These are phyloP conservation scores for Eutrema salsugineum DNA, from an alignment of 441 rosid genomes.

Conservation along the genomic window DNA sequence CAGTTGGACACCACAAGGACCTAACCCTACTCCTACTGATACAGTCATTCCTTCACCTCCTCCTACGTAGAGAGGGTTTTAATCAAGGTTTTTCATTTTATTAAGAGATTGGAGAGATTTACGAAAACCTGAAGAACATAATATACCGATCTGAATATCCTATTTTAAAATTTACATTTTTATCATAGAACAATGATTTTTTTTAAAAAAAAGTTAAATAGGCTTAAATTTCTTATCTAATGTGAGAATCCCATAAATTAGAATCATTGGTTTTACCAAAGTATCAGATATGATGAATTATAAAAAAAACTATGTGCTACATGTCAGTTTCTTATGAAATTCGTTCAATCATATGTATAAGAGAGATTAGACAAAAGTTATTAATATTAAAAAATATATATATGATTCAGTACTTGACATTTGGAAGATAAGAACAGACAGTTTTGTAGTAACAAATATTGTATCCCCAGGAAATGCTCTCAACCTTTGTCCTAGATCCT, in stretches of 20 bases:
- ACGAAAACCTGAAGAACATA: neutral
- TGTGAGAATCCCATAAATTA: no score
- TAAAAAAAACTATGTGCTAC: neutral
- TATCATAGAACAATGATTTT: neutral
- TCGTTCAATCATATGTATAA: neutral
- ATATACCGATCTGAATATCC: neutral
- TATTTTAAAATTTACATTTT: neutral
- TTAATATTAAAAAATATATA: neutral
- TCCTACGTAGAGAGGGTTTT: neutral
- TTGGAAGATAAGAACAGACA: neutral
- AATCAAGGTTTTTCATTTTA: neutral
- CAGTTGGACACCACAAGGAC: slow-evolving; percentile 55
- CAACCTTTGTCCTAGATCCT: slow-evolving; percentile 35
- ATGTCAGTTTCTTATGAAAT: neutral
- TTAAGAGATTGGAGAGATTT: neutral
- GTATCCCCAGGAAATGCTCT: slow-evolving; percentile 41
- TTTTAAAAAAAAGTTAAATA: neutral
- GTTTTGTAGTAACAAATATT: slow-evolving; percentile 2
- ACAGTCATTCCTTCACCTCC: slow-evolving; percentile 28
- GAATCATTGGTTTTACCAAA: no score
- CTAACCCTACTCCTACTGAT: slow-evolving; percentile 22
- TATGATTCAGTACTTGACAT: neutral
- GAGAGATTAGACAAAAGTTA: neutral
- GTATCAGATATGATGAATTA: neutral
- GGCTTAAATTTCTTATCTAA: neutral